These are phyloP conservation scores for Fistulifera pelliculosa DNA, from an alignment of 108 stramenopile species.

Conservation along the genomic window DNA sequence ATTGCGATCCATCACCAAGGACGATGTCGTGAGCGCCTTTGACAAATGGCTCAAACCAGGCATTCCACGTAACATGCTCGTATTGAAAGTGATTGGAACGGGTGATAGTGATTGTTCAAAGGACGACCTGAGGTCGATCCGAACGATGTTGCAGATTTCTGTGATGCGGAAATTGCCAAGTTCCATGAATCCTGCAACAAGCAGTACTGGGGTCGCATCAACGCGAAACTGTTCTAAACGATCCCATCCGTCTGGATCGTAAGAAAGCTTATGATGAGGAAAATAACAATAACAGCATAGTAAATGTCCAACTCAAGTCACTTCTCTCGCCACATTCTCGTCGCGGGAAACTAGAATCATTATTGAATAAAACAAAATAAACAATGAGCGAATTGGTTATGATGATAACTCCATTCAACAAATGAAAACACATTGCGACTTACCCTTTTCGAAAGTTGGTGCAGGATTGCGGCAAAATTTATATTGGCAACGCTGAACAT, in stretches of 20 bases:
- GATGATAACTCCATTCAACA: no score
- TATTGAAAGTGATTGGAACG: slow-evolving; percentile 61
- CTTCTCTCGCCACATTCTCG: slow-evolving; percentile 74
- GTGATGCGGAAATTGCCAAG: slow-evolving; percentile 32
- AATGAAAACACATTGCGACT: no score
- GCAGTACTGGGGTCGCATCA: slow-evolving; percentile 35
- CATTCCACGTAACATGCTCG: slow-evolving; percentile 15
- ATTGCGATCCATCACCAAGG: slow-evolving; percentile 48
- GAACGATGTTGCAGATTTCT: slow-evolving; percentile 21
- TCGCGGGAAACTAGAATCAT: slow-evolving; percentile 46
- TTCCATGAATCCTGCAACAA: slow-evolving; percentile 46
- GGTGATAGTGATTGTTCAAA: slow-evolving; percentile 40
- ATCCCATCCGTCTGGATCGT: no score
- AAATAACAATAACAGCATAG: not conserved
- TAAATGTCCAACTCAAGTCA: slow-evolving; percentile 55
- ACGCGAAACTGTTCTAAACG: slow-evolving; percentile 12
- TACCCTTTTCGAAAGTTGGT: no score
- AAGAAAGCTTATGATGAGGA: not conserved
- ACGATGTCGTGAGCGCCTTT: slow-evolving; percentile 47
- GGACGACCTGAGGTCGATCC: slow-evolving; percentile 36
- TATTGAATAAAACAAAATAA: no score
- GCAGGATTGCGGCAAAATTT: no score
- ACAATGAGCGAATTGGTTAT: no score
- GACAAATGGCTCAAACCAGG: slow-evolving; percentile 66
- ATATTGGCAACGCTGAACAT: no score